These are phyloP conservation scores for Ceratocystis harringtonii DNA, from an alignment of 2,329 filamentous ascomycete species.

Conservation along the genomic window DNA sequence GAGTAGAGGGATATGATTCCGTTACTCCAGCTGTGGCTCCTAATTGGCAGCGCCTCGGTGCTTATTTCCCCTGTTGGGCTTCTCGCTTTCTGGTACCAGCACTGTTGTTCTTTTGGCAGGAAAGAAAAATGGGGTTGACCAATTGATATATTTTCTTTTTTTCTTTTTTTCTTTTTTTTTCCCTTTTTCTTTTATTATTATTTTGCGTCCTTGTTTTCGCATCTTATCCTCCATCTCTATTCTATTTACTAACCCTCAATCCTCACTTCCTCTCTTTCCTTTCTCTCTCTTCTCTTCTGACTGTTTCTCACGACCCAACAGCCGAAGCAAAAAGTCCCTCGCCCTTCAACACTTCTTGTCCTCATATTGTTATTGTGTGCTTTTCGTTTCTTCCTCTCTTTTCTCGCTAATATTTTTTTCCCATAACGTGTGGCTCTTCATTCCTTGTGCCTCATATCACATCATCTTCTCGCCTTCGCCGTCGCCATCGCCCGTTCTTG, in stretches of 20 bases:
- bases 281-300: too few species aligned
- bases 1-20: too few species aligned
- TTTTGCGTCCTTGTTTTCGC: not conserved
- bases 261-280: not conserved
- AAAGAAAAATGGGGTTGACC: too few species aligned
- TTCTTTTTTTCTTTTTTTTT: not conserved
- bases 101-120: too few species aligned
- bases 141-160: too few species aligned
- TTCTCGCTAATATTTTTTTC: not conserved
- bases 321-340: too few species aligned
- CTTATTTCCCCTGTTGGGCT: too few species aligned
- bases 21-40: too few species aligned
- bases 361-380: not conserved
- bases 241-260: not conserved
- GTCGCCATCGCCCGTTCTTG: not conserved
- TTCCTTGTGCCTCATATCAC: not conserved
- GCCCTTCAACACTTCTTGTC: too few species aligned
- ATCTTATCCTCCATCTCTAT: not conserved
- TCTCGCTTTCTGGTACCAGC: too few species aligned
- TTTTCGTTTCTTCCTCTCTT: not conserved
- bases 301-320: too few species aligned
- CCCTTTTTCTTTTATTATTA: not conserved
- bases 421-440: not conserved
- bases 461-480: not conserved
- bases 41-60: too few species aligned